Evolutionary conservation across 495 filamentous ascomycete species (phyloP).

Genomic region (Pseudoneurospora amorphoporcata): DNA sequence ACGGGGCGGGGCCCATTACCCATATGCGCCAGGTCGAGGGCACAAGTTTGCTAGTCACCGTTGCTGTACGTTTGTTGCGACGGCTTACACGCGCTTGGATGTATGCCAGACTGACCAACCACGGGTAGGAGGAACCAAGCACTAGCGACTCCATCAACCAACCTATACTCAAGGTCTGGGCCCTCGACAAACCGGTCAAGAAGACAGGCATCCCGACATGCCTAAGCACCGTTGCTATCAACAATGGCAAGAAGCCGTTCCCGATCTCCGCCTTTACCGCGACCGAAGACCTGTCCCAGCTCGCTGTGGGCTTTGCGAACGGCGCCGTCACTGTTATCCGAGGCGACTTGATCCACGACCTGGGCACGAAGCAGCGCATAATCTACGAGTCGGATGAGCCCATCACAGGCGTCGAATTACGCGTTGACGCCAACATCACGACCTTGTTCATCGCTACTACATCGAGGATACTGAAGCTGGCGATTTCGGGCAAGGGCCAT

Average conservation of each 20-base stretch:
- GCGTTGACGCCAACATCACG: conserved; percentile 50
- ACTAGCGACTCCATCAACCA: conserved; percentile 42
- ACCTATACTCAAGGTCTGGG: conserved; percentile 90
- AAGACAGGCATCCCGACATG: conserved; percentile 84
- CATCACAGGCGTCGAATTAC: conserved; percentile 78
- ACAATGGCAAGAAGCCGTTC: conserved; percentile 88
- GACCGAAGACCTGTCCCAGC: conserved; percentile 76
- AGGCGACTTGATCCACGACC: conserved; percentile 89
- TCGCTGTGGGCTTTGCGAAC: conserved; percentile 92
- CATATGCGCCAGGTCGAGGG: conserved; percentile 91
- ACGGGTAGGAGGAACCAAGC: conserved; percentile 57
- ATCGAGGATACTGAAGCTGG: conserved; percentile 72
- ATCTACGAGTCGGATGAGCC: conserved; percentile 97
- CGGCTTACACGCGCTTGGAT: not conserved
- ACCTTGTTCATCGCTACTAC: conserved; percentile 90
- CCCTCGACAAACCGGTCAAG: conserved; percentile 85
- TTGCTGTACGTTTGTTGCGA: conserved; percentile 39
- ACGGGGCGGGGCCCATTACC: conserved; percentile 70
- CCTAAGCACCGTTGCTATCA: conserved; percentile 70
- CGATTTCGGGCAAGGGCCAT: conserved; percentile 77
- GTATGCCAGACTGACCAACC: conserved; percentile 2
- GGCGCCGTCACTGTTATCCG: conserved; percentile 88
- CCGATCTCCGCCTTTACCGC: conserved; percentile 86
- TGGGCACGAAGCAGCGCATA: conserved; percentile 89
- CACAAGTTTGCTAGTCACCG: conserved; percentile 75